Evolutionary conservation across 805 yeast genomes (phyloP).

Genomic region (Diddensiella caesifluorescens): DNA sequence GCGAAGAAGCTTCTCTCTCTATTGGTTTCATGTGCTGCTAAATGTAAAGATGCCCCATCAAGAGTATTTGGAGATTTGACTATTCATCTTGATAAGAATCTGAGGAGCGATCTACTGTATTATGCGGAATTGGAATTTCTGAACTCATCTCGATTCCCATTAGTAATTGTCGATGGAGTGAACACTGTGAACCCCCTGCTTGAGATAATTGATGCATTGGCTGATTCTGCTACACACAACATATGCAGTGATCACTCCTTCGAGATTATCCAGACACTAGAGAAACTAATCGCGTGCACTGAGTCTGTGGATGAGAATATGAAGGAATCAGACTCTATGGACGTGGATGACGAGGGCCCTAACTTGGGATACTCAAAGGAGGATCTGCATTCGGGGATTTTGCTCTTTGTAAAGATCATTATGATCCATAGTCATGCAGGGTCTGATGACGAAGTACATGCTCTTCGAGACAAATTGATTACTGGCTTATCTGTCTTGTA

Average conservation of each 20-base stretch:
- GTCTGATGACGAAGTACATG: constrained; percentile 8
- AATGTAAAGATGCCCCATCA: neutral
- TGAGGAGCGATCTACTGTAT: constrained; percentile 19
- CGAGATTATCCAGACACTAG: constrained; percentile 15
- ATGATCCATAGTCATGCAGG: constrained; percentile 23
- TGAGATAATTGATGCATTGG: constrained; percentile 25
- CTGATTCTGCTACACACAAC: constrained; percentile 19
- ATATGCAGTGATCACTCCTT: constrained; percentile 12
- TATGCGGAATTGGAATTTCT: constrained; percentile 19
- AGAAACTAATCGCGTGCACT: constrained; percentile 14
- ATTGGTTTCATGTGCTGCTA: constrained; percentile 4
- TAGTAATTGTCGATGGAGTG: constrained; percentile 10
- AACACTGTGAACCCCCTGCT: constrained; percentile 16
- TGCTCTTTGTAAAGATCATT: constrained; percentile 24
- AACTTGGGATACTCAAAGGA: constrained; percentile 5
- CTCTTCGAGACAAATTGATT: constrained; percentile 12
- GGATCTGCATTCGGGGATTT: constrained; percentile 19
- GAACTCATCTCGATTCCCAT: constrained; percentile 22
- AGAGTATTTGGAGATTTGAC: constrained; percentile 23
- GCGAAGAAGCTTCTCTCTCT: neutral
- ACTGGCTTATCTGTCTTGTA: constrained; percentile 13
- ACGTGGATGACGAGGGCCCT: neutral
- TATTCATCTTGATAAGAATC: constrained; percentile 10
- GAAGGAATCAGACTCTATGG: neutral
- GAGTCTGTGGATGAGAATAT: constrained; percentile 17